Conservation (phyloP, 495 filamentous ascomycete genomes). For the Stereocaulon alpinum region DNA sequence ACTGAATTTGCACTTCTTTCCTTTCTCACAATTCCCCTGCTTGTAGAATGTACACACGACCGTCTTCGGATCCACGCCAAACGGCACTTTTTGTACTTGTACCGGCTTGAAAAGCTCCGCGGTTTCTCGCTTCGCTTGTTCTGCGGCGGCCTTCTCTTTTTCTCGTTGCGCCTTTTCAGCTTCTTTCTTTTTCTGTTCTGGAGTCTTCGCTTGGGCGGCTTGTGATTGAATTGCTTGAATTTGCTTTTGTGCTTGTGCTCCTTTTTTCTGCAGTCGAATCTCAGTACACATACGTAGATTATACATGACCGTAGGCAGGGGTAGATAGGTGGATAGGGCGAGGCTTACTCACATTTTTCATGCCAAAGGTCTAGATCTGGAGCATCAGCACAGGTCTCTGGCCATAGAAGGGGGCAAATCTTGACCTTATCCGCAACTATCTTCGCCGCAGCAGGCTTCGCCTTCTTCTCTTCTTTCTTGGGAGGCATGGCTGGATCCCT, state of each 20-base stretch:
- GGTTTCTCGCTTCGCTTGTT: conserved; percentile 65
- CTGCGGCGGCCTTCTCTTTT: conserved; percentile 80
- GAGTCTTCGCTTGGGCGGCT: conserved; percentile 56
- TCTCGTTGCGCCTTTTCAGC: conserved; percentile 80
- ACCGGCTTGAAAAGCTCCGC: conserved; percentile 87
- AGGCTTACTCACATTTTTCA: conserved; percentile 73
- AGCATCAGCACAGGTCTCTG: conserved; percentile 18
- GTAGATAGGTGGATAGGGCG: conserved; percentile 10
- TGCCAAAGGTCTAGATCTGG: conserved; percentile 67
- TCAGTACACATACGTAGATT: background rate
- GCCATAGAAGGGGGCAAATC: conserved; percentile 8
- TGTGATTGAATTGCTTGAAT: conserved; percentile 73
- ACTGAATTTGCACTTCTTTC: conserved; percentile 93
- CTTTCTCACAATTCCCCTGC: conserved; percentile 95
- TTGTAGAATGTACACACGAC: conserved; percentile 95
- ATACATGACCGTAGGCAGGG: background rate
- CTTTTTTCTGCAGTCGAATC: conserved; percentile 61
- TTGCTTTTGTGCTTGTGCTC: conserved; percentile 72
- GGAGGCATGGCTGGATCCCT: conserved; percentile 63
- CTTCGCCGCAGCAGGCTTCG: conserved; percentile 59
- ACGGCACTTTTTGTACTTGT: conserved; percentile 91
- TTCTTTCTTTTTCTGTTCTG: conserved; percentile 79
- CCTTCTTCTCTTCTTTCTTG: conserved; percentile 68
- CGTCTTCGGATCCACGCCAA: conserved; percentile 96
- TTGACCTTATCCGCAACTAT: conserved; percentile 72